phyloP scores from a whole-genome alignment of 2,329 filamentous ascomycete genomes.

The Calonectria multiphialidica region DNA sequence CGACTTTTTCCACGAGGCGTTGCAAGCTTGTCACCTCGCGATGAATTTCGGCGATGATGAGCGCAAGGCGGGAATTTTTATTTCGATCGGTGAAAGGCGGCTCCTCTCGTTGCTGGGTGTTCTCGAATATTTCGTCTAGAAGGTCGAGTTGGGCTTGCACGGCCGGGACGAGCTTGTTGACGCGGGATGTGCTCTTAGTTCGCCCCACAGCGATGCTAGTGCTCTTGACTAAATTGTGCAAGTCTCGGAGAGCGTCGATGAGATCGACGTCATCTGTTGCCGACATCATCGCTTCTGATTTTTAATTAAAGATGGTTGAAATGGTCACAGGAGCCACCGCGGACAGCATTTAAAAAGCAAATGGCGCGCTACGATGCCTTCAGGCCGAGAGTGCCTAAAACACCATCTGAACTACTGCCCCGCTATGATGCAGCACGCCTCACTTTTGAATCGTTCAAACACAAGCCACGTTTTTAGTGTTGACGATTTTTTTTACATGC shows the following conservation, averaged over 20 bases:
- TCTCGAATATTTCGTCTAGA: neutral
- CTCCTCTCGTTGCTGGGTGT: neutral
- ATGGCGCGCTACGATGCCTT: neutral
- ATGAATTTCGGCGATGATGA: neutral
- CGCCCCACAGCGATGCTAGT: neutral
- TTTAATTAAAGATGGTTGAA: neutral
- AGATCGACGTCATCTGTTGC: neutral
- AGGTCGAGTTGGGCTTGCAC: neutral
- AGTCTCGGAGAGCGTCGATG: neutral
- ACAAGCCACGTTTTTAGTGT: neutral
- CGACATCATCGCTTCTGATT: neutral
- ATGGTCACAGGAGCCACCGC: neutral
- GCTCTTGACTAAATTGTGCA: neutral
- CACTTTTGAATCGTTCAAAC: constrained; percentile 1
- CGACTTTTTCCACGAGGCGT: neutral
- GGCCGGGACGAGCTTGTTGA: neutral
- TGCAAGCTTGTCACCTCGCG: neutral
- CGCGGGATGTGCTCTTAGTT: neutral
- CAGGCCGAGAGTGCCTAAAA: constrained; percentile 3
- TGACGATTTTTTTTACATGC: neutral
- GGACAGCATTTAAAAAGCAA: neutral
- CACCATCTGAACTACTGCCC: neutral
- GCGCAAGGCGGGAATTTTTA: neutral
- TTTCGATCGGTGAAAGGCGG: neutral
- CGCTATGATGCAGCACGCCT: constrained; percentile 6